Evolutionary conservation across 306 rosid species (phyloP).

Genomic region (Gillenia trifoliata): DNA sequence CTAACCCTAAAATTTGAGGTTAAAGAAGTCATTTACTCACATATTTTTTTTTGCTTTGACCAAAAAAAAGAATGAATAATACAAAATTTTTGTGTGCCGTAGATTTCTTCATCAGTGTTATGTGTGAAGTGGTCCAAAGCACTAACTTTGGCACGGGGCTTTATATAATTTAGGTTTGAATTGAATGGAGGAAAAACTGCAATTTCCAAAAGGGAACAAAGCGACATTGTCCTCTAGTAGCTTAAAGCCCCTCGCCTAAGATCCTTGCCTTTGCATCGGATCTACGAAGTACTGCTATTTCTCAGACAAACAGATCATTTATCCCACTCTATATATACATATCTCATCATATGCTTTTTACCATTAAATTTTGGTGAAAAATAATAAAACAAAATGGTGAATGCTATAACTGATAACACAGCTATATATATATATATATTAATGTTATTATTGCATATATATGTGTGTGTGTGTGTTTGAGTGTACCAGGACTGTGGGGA

Average conservation of each 20-base stretch:
- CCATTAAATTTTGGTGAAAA: slow-evolving; percentile 5
- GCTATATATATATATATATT: background rate
- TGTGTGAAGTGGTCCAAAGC: slow-evolving; percentile 10
- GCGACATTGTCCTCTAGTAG: slow-evolving; percentile 25
- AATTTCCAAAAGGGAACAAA: slow-evolving; percentile 25
- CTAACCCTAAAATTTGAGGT: background rate
- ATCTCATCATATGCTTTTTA: background rate
- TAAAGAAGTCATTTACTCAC: background rate
- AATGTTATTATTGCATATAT: background rate
- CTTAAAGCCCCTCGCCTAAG: slow-evolving; percentile 24
- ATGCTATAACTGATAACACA: background rate
- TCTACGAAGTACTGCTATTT: slow-evolving; percentile 40
- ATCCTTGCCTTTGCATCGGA: slow-evolving; percentile 39
- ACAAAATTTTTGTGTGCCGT: background rate
- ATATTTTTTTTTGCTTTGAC: background rate
- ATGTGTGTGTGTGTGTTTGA: background rate
- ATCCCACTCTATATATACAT: background rate
- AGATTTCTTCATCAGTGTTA: background rate
- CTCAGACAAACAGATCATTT: slow-evolving; percentile 24
- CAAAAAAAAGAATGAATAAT: too few species aligned
- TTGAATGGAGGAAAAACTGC: slow-evolving; percentile 5
- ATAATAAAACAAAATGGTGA: background rate
- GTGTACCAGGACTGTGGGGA: background rate
- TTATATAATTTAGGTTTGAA: background rate
- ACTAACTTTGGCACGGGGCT: background rate